Base-by-base conservation (phyloP, 2,329 filamentous ascomycete genomes). In the Xylogone sp. region DNA sequence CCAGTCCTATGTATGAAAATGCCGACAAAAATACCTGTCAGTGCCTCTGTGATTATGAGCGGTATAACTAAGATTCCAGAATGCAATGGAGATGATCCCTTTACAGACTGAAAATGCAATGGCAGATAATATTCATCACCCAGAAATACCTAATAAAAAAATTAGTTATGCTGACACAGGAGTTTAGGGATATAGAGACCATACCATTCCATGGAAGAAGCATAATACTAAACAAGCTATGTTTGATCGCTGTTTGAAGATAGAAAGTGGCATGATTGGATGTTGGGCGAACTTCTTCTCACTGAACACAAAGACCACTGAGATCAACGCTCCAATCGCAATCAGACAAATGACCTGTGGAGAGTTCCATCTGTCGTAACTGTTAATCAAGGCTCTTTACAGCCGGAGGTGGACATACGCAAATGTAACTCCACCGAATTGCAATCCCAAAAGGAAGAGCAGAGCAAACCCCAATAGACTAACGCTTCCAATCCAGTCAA, bases 51-150 rank as follows among this genome's bases (percentile, higher is more conserved):
- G 27, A 91, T 63, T 7, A 86, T 86, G 55, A 80, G 81, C 0
- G 88, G 84, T 16, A 92, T 74, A n/a, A 90, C 68, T 63, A 89
- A 90, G 46, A 90, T 84, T 45, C 88, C 88, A 1, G 84, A 88
- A 24, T 87, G 71, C 34, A 92, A 79, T 0, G 88, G 85, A 9
- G 46, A 49, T 1, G 80, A 81, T 47, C 76, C 76, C 2, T 84
- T 76, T 0, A 85, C 86, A 2, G 83, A 78, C 64, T 92, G 88
- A 49, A 89, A 84, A 68, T 86, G 91, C 0, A 90, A 74, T 0
- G 88, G 88, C 21, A 90, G 72, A 60, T 87, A 91, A 67, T 88
- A 91, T 46, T 83, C 79, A 1, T 75, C 75, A 0, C 34, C 42
- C 3, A 55, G 18, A 42, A 51, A 53, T 18, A 45, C 78, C 60